Evolutionary conservation across 352 stramenopile species (phyloP).

Genomic region (Pythium sp.): DNA sequence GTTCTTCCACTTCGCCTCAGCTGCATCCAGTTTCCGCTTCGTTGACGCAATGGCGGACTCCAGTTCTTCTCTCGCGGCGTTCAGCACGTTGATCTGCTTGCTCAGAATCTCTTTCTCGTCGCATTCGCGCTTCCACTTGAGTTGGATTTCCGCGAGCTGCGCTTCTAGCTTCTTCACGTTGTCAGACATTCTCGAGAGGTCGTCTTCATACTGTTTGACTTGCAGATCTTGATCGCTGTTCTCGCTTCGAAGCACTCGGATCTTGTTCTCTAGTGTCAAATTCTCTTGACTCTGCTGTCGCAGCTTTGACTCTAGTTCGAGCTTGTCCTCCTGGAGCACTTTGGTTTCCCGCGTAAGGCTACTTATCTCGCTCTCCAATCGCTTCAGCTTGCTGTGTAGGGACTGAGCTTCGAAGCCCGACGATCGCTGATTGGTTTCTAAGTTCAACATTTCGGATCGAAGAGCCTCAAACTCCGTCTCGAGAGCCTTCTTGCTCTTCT

Average conservation of each 20-base stretch:
- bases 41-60: slow-evolving; percentile 11
- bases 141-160: slow-evolving; percentile 14
- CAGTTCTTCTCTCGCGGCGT: slow-evolving; percentile 17
- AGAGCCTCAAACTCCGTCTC: slow-evolving; percentile 28
- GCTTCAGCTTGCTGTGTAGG: slow-evolving; percentile 28
- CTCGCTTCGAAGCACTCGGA: slow-evolving; percentile 29
- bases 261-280: slow-evolving; percentile 22
- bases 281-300: slow-evolving; percentile 25
- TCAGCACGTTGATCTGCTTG: slow-evolving; percentile 15
- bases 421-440: slow-evolving; percentile 22
- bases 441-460: slow-evolving; percentile 18
- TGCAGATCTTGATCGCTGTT: slow-evolving; percentile 25
- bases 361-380: slow-evolving; percentile 33
- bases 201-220: slow-evolving; percentile 26
- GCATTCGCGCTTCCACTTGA: slow-evolving; percentile 17
- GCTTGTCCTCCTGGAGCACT: slow-evolving; percentile 25
- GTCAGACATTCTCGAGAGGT: slow-evolving; percentile 15
- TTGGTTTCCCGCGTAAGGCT: slow-evolving; percentile 22
- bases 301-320: slow-evolving; percentile 20
- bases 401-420: slow-evolving; percentile 26
- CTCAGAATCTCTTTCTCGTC: slow-evolving; percentile 18
- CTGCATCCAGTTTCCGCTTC: slow-evolving; percentile 20
- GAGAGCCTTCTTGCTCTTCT: slow-evolving; percentile 26
- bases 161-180: slow-evolving; percentile 21
- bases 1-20: slow-evolving; percentile 24